Percentiles rank a stretch among this genome's conserved stretches.
phyloP scores from a whole-genome alignment of 1,284 basidiomycete species.

The Farysia itapuensis region DNA sequence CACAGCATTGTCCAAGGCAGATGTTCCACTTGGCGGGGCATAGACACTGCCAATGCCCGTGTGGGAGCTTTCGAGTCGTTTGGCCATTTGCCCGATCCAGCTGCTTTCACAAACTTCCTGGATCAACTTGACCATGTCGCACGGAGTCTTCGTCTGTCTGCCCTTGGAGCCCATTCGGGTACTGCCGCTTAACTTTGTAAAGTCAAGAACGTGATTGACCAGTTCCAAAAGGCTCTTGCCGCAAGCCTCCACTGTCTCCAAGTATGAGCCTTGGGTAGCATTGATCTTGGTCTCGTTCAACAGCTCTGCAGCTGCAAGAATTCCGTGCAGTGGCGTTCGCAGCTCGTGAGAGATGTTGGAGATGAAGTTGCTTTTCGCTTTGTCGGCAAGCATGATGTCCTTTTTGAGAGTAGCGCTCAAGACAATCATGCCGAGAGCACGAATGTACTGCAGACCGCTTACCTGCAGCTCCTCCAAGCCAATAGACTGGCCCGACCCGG shows the following conservation, averaged over 20 bases:
- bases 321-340: slow-evolving; percentile 62
- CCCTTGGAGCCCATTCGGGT: slow-evolving; percentile 61
- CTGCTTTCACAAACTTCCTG: slow-evolving; percentile 93
- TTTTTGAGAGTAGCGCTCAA: slow-evolving; percentile 88
- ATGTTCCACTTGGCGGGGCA: slow-evolving; percentile 69
- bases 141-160: slow-evolving; percentile 28
- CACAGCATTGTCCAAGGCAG: slow-evolving; percentile 3
- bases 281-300: slow-evolving; percentile 79
- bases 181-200: slow-evolving; percentile 84
- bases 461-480: slow-evolving; percentile 71
- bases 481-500: slow-evolving; percentile 74
- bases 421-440: slow-evolving; percentile 87
- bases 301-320: slow-evolving; percentile 85
- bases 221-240: slow-evolving; percentile 65
- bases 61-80: slow-evolving; percentile 63
- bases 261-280: slow-evolving; percentile 79
- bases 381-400: slow-evolving; percentile 89
- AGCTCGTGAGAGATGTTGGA: slow-evolving; percentile 91
- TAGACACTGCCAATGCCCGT: slow-evolving; percentile 86
- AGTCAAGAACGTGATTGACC: slow-evolving; percentile 94
- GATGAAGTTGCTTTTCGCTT: slow-evolving; percentile 82
- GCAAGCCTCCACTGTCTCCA: slow-evolving; percentile 68
- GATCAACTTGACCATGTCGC: slow-evolving; percentile 81
- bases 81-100: slow-evolving; percentile 87
- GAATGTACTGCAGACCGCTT: slow-evolving; percentile 85